These are phyloP conservation scores for Rhizophora mangle DNA, from an alignment of 345 rosid species.

Conservation along the genomic window DNA sequence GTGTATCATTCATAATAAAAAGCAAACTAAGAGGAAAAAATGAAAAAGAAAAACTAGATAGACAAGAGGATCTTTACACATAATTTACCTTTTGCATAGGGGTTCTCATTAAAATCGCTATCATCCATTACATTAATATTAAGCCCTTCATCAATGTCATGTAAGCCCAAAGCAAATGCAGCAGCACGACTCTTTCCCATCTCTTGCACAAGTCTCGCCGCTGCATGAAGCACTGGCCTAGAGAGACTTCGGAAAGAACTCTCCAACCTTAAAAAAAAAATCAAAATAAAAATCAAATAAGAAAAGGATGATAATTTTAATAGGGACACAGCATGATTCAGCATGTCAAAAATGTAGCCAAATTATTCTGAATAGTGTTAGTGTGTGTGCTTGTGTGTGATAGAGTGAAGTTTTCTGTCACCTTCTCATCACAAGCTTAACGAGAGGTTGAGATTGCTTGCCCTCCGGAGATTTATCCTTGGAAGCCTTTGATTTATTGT, in stretches of 20 bases:
- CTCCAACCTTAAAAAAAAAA: slow-evolving; percentile 60
- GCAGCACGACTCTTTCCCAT: slow-evolving; percentile 98
- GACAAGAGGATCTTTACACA: not conserved
- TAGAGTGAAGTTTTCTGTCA: slow-evolving; percentile 24
- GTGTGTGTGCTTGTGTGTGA: not conserved
- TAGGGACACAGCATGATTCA: not conserved
- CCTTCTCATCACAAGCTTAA: slow-evolving; percentile 99
- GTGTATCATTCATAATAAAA: no score
- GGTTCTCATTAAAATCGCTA: slow-evolving; percentile 63
- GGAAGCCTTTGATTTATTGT: slow-evolving; percentile 42
- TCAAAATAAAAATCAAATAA: not conserved
- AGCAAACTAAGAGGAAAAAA: not conserved
- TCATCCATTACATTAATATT: slow-evolving; percentile 57
- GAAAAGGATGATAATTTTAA: not conserved
- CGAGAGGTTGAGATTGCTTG: slow-evolving; percentile 91
- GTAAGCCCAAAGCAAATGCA: slow-evolving; percentile 87
- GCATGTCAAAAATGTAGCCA: not conserved
- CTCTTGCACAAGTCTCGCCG: slow-evolving; percentile 98
- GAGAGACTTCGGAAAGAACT: slow-evolving; percentile 99
- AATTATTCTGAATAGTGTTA: not conserved
- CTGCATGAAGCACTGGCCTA: slow-evolving; percentile 98
- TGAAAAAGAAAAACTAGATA: not conserved
- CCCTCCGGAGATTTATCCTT: slow-evolving; percentile 80
- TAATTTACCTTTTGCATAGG: slow-evolving; percentile 72
- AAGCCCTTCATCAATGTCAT: slow-evolving; percentile 88